Evolutionary conservation across 495 filamentous ascomycete genomes (phyloP).

Genomic region (Daldinia vernicosa): DNA sequence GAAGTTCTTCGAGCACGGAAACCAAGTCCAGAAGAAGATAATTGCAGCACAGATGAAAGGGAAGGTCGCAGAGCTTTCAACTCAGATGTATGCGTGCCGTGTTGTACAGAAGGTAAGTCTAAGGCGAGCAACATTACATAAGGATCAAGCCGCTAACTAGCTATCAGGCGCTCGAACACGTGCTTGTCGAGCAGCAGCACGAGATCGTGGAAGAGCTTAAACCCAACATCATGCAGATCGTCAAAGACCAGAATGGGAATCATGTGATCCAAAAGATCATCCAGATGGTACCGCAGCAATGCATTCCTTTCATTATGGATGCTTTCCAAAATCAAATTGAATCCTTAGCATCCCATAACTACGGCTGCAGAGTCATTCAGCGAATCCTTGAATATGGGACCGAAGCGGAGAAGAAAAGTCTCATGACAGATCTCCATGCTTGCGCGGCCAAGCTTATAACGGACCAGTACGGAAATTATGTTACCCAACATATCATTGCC

Average conservation of each 20-base stretch:
- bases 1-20: slow-evolving; percentile 97
- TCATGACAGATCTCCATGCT: slow-evolving; percentile 81
- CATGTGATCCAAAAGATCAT: slow-evolving; percentile 97
- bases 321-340: slow-evolving; percentile 85
- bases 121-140: not conserved
- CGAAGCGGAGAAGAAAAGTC: slow-evolving; percentile 70
- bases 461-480: slow-evolving; percentile 96
- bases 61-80: slow-evolving; percentile 78
- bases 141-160: slow-evolving; percentile 5
- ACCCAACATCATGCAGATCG: slow-evolving; percentile 77
- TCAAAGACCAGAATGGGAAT: slow-evolving; percentile 93
- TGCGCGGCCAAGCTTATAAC: slow-evolving; percentile 77
- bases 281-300: slow-evolving; percentile 79
- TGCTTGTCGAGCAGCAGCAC: slow-evolving; percentile 89
- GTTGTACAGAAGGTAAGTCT: slow-evolving; percentile 87
- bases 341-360: slow-evolving; percentile 78
- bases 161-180: slow-evolving; percentile 84
- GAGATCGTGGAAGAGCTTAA: slow-evolving; percentile 85
- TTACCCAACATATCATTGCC: slow-evolving; percentile 91
- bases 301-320: slow-evolving; percentile 89
- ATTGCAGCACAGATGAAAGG: slow-evolving; percentile 87
- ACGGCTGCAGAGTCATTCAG: slow-evolving; percentile 94
- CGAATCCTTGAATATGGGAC: slow-evolving; percentile 89
- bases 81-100: slow-evolving; percentile 93
- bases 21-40: slow-evolving; percentile 89